Conservation (phyloP, 2,329 filamentous ascomycete species). For the Eutypa lata region DNA sequence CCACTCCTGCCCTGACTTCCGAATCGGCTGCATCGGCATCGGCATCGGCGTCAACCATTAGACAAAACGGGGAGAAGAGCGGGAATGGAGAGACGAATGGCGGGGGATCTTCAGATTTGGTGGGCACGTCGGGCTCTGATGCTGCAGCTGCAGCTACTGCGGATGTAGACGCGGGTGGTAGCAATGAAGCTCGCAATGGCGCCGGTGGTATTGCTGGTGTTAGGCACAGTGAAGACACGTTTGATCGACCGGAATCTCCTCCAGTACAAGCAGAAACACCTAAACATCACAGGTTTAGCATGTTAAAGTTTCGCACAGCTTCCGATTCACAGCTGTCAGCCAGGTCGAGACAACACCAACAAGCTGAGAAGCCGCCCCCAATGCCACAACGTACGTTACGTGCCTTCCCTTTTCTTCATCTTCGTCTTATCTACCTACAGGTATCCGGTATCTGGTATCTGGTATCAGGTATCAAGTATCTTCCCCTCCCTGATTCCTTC, state of each 20-base stretch:
- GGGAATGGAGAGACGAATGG: not conserved
- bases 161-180: slow-evolving; percentile 5
- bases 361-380: slow-evolving; percentile 52
- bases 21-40: not conserved
- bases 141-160: slow-evolving; percentile 9
- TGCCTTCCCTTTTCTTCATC: slow-evolving; percentile 12
- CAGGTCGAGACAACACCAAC: slow-evolving; percentile 66
- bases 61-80: not conserved
- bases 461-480: no score
- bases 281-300: slow-evolving; percentile 60
- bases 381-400: slow-evolving; percentile 53
- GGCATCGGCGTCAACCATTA: not conserved
- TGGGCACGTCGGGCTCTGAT: slow-evolving; percentile 2
- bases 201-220: slow-evolving; percentile 11
- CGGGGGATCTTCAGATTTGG: not conserved
- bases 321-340: slow-evolving; percentile 86
- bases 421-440: not conserved
- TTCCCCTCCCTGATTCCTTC: no score
- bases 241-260: slow-evolving; percentile 43
- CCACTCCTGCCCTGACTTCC: not conserved
- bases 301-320: slow-evolving; percentile 85
- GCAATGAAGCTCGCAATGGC: slow-evolving; percentile 4
- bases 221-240: slow-evolving; percentile 24
- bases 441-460: no score
- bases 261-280: slow-evolving; percentile 52